Percentiles rank a stretch among this genome's conserved stretches.
Conservation (phyloP, 1,139 yeast genomes). For the Candida sp. region DNA sequence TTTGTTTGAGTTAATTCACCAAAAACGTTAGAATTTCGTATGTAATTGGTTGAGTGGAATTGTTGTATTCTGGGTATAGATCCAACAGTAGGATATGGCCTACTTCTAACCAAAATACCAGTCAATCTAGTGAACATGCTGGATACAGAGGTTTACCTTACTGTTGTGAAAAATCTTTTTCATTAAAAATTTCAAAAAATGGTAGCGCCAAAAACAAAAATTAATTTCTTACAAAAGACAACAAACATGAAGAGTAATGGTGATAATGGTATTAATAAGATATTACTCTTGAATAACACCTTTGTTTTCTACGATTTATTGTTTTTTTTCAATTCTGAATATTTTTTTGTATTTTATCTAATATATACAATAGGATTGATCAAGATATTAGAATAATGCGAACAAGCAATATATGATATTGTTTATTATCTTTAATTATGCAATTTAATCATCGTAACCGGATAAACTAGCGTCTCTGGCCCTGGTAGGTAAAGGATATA, state of each 20-base stretch:
- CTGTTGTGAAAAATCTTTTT: background rate
- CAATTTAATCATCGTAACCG: slow-evolving; percentile 53
- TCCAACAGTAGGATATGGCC: background rate
- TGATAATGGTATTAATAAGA: no score
- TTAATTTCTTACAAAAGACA: no score
- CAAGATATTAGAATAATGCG: background rate
- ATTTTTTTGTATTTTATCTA: background rate
- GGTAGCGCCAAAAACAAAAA: background rate
- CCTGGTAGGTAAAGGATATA: slow-evolving; percentile 66
- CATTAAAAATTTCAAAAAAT: background rate
- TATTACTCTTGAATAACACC: no score
- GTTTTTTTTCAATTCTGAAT: background rate
- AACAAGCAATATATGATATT: no score
- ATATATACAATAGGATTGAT: background rate
- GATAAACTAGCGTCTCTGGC: slow-evolving; percentile 46
- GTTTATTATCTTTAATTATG: background rate
- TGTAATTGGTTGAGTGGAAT: background rate
- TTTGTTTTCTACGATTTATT: no score
- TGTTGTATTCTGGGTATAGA: background rate
- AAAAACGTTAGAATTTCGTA: slow-evolving; percentile 4
- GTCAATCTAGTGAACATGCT: slow-evolving; percentile 2
- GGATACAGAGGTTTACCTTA: background rate
- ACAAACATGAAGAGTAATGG: no score
- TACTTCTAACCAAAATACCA: slow-evolving; percentile 2
- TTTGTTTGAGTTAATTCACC: slow-evolving; percentile 8